Percentiles rank a stretch among this genome's conserved stretches.
Conservation (phyloP, 2,329 filamentous ascomycete genomes). For the Rhynchosporium graminicola region DNA sequence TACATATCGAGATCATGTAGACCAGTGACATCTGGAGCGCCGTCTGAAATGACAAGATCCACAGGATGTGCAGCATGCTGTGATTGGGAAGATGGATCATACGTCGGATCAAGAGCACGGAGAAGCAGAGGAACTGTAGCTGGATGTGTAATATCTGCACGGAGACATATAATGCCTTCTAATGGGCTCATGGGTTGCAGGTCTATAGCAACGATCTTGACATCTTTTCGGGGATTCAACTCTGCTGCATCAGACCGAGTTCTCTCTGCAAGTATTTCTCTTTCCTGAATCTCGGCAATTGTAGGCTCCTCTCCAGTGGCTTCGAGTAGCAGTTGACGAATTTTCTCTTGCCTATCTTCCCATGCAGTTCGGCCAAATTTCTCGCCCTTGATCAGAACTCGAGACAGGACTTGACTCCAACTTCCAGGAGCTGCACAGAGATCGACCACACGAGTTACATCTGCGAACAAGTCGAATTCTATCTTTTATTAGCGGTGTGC, state of each 20-base stretch:
- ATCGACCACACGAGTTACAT: constrained; percentile 90
- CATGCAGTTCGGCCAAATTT: constrained; percentile 83
- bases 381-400: constrained; percentile 90
- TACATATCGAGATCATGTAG: constrained; percentile 98
- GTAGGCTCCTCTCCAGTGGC: constrained; percentile 30
- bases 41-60: constrained; percentile 92
- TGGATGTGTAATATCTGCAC: constrained; percentile 96
- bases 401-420: constrained; percentile 95
- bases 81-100: constrained; percentile 51
- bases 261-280: constrained; percentile 38
- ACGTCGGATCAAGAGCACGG: constrained; percentile 76
- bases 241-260: constrained; percentile 34
- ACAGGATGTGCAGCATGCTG: constrained; percentile 71
- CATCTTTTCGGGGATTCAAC: constrained; percentile 59
- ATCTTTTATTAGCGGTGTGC: neutral
- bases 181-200: constrained; percentile 94
- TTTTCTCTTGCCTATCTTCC: constrained; percentile 76
- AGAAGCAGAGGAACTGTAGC: constrained; percentile 90
- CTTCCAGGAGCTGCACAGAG: constrained; percentile 93
- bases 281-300: constrained; percentile 17
- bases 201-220: constrained; percentile 95
- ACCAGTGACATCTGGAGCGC: constrained; percentile 93
- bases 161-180: constrained; percentile 86
- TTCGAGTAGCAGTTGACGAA: constrained; percentile 61
- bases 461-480: constrained; percentile 92